Evolutionary conservation across 176 grass and related monocot species (phyloP), one percentile per base, ranked within the genome.

Genomic region (Carex cristatella): DNA sequence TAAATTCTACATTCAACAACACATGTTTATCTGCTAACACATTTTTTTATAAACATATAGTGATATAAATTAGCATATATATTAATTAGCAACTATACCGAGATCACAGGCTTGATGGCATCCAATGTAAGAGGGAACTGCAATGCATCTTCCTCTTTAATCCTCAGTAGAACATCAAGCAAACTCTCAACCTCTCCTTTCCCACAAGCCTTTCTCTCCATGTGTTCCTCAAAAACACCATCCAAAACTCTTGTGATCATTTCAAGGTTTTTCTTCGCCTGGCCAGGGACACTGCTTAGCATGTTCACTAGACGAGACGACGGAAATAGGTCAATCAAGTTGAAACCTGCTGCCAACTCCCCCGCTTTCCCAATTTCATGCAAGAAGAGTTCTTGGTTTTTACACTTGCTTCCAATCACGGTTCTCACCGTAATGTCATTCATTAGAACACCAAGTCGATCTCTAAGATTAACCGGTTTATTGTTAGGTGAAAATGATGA

Each of bases 241-340:
- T 83, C 42, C 37, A 83, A 8, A 1, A 68, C 3, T 18, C 28
- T 4, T 5, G 3, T 27, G 16, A 64, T 2, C 3, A 2, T 65
- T 48, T 44, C 12, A 62, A 4, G 10, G 60, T 4, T 51, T 4
- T n/a, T 83, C 62, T 83, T 51, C 3, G 80, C 80, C 46, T 62
- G 10, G 19, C 40, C 3, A 9, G 42, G 77, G 48, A 88, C 75
- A 15, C 42, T 48, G 63, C 61, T 72, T 64, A 89, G 86, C 60
- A 81, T 82, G 2, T 51, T 58, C 55, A 37, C 7, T 49, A 91
- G 73, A 68, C 69, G 90, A 53, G 80, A 82, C 16, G 92, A 91
- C 3, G 89, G 89, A 85, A 85, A 94, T n/a, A 94, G 85, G 85
- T 94, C 89, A 2, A 85, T 86, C 77, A 89, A 69, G 87, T 87